These are phyloP conservation scores for Bertia moriformis DNA, from an alignment of 2,329 filamentous ascomycete genomes.

Conservation along the genomic window DNA sequence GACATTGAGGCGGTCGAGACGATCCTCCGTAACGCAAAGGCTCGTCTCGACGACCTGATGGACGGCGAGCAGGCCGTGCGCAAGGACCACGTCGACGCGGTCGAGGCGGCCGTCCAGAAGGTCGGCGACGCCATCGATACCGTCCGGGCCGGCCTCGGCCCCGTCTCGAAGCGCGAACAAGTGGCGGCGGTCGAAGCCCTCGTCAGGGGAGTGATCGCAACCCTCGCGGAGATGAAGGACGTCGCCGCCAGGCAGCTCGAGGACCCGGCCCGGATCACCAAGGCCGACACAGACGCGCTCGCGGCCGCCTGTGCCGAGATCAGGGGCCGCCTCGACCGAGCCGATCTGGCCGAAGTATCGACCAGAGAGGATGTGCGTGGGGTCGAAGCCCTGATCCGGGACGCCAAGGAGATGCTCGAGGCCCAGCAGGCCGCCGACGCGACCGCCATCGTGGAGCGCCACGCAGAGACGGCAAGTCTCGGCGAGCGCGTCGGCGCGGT, in stretches of 20 bases:
- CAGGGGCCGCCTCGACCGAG: conserved; percentile 58
- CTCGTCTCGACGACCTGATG: conserved; percentile 67
- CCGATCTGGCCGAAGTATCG: conserved; percentile 56
- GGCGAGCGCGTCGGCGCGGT: conserved; percentile 67
- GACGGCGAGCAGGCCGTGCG: conserved; percentile 57
- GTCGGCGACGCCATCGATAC: conserved; percentile 59
- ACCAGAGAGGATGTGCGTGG: conserved; percentile 63
- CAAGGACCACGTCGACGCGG: conserved; percentile 48
- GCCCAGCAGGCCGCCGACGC: conserved; percentile 58
- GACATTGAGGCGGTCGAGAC: conserved; percentile 86
- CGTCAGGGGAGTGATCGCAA: conserved; percentile 60
- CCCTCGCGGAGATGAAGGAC: conserved; percentile 61
- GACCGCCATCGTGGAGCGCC: conserved; percentile 70
- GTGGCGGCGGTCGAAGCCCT: conserved; percentile 63
- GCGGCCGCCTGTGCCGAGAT: conserved; percentile 73
- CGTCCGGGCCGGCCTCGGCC: conserved; percentile 52
- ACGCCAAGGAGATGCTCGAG: conserved; percentile 55
- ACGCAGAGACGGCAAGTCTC: conserved; percentile 67
- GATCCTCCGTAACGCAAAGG: conserved; percentile 77
- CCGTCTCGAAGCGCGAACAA: conserved; percentile 64
- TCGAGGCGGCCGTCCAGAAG: conserved; percentile 56
- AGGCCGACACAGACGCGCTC: conserved; percentile 69
- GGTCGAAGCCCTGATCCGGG: conserved; percentile 56
- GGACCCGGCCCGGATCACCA: conserved; percentile 54
- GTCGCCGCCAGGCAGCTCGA: conserved; percentile 35